Evolutionary conservation across 148 eudicot genomes (phyloP).

Genomic region (Talinum fruticosum): DNA sequence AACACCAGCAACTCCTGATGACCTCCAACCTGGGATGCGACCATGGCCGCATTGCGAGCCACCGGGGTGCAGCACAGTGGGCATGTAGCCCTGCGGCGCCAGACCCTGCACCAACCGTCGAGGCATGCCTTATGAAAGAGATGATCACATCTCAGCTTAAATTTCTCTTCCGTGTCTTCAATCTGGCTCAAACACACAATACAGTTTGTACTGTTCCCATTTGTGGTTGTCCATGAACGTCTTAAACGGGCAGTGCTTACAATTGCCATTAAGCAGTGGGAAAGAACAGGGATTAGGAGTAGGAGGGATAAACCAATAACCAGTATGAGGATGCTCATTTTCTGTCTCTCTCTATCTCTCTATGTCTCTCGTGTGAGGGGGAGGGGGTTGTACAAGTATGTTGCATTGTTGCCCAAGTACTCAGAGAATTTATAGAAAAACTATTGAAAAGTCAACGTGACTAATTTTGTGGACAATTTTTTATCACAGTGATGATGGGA

Average conservation of each 20-base stretch:
- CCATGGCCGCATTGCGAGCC: background rate
- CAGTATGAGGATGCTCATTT: conserved; percentile 1
- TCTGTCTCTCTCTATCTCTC: background rate
- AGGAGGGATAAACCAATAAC: background rate
- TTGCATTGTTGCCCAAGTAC: background rate
- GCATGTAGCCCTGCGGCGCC: conserved; percentile 5
- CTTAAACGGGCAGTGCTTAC: background rate
- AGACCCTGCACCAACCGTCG: conserved; percentile 18
- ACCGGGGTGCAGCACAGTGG: conserved; percentile 23
- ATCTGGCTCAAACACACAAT: conserved; percentile 26
- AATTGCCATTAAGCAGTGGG: background rate
- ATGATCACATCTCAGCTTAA: conserved; percentile 22
- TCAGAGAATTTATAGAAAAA: no score
- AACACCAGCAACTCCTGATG: conserved; percentile 18
- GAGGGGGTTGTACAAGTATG: background rate
- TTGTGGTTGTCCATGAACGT: background rate
- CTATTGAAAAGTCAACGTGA: no score
- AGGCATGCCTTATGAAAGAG: conserved; percentile 27
- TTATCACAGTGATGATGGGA: no score
- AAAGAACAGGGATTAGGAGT: background rate
- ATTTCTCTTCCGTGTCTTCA: conserved; percentile 21
- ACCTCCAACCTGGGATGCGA: background rate
- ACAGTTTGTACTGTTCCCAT: conserved; percentile 14
- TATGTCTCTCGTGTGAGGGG: background rate
- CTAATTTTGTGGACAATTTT: no score